phyloP scores from a whole-genome alignment of 2,329 filamentous ascomycete species.

The Alternaria ventricosa region DNA sequence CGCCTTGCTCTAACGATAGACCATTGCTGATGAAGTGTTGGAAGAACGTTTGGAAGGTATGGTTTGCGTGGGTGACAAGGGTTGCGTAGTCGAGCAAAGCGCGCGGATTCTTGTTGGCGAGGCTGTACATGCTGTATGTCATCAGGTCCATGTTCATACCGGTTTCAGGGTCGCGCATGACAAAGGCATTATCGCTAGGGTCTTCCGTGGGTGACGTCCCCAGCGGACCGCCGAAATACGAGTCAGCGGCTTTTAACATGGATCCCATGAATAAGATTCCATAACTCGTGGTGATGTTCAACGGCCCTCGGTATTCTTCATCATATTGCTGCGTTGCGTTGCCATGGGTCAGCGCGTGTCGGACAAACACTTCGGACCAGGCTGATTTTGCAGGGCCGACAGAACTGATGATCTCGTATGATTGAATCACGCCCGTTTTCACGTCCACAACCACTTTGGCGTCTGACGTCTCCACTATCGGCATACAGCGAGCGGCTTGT shows the following conservation, averaged over 20 bases:
- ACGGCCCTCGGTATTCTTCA: not conserved
- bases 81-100: slow-evolving; percentile 24
- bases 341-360: slow-evolving; percentile 1
- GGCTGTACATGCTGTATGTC: slow-evolving; percentile 37
- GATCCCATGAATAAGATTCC: slow-evolving; percentile 19
- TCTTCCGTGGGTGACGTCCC: no score
- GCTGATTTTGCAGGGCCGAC: not conserved
- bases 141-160: slow-evolving; percentile 43
- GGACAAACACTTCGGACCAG: slow-evolving; percentile 3
- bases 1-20: slow-evolving; percentile 19
- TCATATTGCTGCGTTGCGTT: not conserved
- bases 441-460: slow-evolving; percentile 15
- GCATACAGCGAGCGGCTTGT: slow-evolving; percentile 21
- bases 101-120: slow-evolving; percentile 24
- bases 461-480: slow-evolving; percentile 20
- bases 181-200: slow-evolving; percentile 19
- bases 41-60: slow-evolving; percentile 31
- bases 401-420: slow-evolving; percentile 5
- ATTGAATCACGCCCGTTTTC: slow-evolving; percentile 5
- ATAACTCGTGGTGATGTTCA: slow-evolving; percentile 17
- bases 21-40: slow-evolving; percentile 22
- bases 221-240: not conserved
- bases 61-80: slow-evolving; percentile 17
- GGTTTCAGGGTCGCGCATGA: slow-evolving; percentile 26
- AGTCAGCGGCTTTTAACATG: slow-evolving; percentile 15